phyloP scores from a whole-genome alignment of 2,329 filamentous ascomycete species.

The Cercospora sp. region DNA sequence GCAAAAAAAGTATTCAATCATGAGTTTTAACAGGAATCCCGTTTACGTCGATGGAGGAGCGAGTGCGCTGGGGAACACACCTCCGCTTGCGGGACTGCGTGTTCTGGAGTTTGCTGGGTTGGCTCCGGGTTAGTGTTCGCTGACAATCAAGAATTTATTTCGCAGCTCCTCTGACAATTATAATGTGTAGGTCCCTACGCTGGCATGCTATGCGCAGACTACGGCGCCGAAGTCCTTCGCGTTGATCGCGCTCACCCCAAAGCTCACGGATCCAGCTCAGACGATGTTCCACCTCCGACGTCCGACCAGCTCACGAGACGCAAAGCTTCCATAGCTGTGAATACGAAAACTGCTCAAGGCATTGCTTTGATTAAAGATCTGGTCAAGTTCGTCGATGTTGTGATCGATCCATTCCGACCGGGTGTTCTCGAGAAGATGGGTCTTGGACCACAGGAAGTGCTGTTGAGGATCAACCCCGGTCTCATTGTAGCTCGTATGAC shows the following conservation, averaged over 20 bases:
- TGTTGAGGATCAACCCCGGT: constrained; percentile 68
- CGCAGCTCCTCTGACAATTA: neutral
- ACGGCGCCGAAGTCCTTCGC: constrained; percentile 82
- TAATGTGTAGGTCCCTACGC: constrained; percentile 71
- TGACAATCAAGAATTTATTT: neutral
- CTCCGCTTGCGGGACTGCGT: constrained; percentile 58
- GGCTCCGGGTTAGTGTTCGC: constrained; percentile 45
- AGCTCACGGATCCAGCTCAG: constrained; percentile 38
- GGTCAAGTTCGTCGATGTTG: constrained; percentile 65
- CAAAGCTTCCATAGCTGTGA: constrained; percentile 77
- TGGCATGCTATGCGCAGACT: constrained; percentile 84
- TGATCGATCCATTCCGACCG: constrained; percentile 92
- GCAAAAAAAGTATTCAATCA: neutral
- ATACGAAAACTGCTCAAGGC: constrained; percentile 70
- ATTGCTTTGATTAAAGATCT: constrained; percentile 67
- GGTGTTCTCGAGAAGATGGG: constrained; percentile 84
- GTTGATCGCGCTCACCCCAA: constrained; percentile 65
- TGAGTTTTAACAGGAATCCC: constrained; percentile 15
- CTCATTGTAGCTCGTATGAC: constrained; percentile 85
- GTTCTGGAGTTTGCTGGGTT: constrained; percentile 67
- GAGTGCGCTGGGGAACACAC: constrained; percentile 31
- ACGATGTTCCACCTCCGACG: constrained; percentile 47
- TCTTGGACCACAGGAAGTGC: constrained; percentile 66
- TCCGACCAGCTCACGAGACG: constrained; percentile 74
- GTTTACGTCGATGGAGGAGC: constrained; percentile 5